Evolutionary conservation across 2,329 filamentous ascomycete species (phyloP).

Genomic region (Trichoderma atroviride): DNA sequence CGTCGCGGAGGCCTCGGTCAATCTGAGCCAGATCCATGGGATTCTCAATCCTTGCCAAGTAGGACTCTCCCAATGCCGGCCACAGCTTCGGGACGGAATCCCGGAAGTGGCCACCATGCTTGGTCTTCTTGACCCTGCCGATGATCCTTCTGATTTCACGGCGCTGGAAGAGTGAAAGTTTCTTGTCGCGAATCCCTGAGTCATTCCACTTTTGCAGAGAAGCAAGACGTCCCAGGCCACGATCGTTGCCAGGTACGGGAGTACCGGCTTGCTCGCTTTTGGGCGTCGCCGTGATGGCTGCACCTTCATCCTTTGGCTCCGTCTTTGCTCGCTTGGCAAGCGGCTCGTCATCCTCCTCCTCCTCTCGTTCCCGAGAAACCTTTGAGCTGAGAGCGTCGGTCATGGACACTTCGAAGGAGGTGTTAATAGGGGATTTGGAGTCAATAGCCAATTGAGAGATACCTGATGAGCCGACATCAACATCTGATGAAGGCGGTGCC

Average conservation of each 20-base stretch:
- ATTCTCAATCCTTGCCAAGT: slow-evolving; percentile 66
- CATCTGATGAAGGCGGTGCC: slow-evolving; percentile 38
- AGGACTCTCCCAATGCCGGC: slow-evolving; percentile 74
- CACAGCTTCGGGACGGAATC: slow-evolving; percentile 76
- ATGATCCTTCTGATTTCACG: slow-evolving; percentile 67
- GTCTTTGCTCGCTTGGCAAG: slow-evolving; percentile 81
- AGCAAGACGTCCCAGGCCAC: slow-evolving; percentile 31
- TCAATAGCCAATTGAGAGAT: slow-evolving; percentile 47
- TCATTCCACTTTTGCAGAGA: slow-evolving; percentile 47
- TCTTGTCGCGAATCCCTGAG: slow-evolving; percentile 46
- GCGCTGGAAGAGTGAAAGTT: slow-evolving; percentile 61
- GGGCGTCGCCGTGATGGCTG: slow-evolving; percentile 28
- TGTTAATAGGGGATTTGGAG: slow-evolving; percentile 36
- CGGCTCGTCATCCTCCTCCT: slow-evolving; percentile 67
- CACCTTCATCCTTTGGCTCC: slow-evolving; percentile 54
- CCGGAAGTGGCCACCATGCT: slow-evolving; percentile 74
- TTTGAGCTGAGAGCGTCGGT: slow-evolving; percentile 61
- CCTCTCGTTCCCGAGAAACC: slow-evolving; percentile 74
- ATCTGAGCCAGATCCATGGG: slow-evolving; percentile 86
- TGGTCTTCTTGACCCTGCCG: slow-evolving; percentile 82
- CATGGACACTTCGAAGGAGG: slow-evolving; percentile 53
- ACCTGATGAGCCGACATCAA: slow-evolving; percentile 42
- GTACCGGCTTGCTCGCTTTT: slow-evolving; percentile 29
- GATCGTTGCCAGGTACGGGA: slow-evolving; percentile 29
- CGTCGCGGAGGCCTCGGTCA: slow-evolving; percentile 75